Percentiles rank a stretch among this genome's conserved stretches.
Evolutionary conservation across 164 flowering plant genomes (phyloP).

Genomic region (Akebia trifoliata): DNA sequence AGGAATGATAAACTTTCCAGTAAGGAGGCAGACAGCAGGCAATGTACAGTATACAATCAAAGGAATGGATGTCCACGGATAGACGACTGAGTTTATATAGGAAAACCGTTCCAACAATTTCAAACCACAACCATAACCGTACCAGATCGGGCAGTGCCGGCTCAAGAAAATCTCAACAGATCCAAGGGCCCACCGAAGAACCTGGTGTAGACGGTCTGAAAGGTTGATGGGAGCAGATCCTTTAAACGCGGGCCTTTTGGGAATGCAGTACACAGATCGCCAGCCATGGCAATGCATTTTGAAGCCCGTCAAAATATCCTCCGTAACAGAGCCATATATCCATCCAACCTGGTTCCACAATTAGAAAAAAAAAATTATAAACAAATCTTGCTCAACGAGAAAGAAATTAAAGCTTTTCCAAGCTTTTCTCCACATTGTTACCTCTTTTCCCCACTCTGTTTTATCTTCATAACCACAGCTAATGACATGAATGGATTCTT

Average conservation of each 20-base stretch:
- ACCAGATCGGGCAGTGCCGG: slow-evolving; percentile 79
- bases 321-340: slow-evolving; percentile 79
- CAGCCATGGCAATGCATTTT: slow-evolving; percentile 86
- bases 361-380: too few relatives aligned
- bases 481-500: slow-evolving; percentile 70
- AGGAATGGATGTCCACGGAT: slow-evolving; percentile 73
- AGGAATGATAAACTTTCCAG: slow-evolving; percentile 73
- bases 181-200: slow-evolving; percentile 81
- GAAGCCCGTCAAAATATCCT: slow-evolving; percentile 74
- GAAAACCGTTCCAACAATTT: slow-evolving; percentile 63
- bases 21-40: slow-evolving; percentile 72
- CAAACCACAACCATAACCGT: slow-evolving; percentile 69
- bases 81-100: slow-evolving; percentile 67
- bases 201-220: slow-evolving; percentile 74
- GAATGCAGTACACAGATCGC: slow-evolving; percentile 83
- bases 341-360: slow-evolving; percentile 54
- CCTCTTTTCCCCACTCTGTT: slow-evolving; percentile 83
- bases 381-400: too few relatives aligned
- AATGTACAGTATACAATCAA: slow-evolving; percentile 62
- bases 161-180: slow-evolving; percentile 73
- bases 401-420: background rate
- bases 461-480: slow-evolving; percentile 78
- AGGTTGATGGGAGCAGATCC: slow-evolving; percentile 80
- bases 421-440: slow-evolving; percentile 1
- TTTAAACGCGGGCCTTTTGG: slow-evolving; percentile 64